Conservation (phyloP, 2,329 filamentous ascomycete genomes). For the Pseudocercospora musae region DNA sequence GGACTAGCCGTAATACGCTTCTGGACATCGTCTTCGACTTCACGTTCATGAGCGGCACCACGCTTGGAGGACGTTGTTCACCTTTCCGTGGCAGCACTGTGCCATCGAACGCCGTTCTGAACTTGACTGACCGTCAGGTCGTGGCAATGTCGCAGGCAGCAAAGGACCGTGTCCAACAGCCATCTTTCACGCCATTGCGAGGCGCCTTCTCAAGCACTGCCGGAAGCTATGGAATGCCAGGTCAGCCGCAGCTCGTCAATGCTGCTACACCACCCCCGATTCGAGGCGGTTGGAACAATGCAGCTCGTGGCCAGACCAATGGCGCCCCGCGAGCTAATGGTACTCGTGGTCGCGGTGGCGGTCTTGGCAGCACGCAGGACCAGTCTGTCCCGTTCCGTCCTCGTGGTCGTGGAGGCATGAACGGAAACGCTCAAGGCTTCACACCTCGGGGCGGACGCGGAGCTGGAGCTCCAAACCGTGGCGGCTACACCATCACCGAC, state of each 20-base stretch:
- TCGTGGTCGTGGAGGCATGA: conserved; percentile 40
- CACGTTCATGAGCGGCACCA: conserved; percentile 96
- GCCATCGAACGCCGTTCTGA: conserved; percentile 80
- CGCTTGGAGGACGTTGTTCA: conserved; percentile 82
- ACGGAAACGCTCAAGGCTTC: conserved; percentile 21
- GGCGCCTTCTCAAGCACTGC: conserved; percentile 29
- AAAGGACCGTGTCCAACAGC: conserved; percentile 28
- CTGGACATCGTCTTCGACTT: conserved; percentile 92
- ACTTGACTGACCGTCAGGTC: conserved; percentile 78
- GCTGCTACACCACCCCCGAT: conserved; percentile 57
- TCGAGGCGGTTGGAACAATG: conserved; percentile 57
- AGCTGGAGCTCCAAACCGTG: conserved; percentile 34
- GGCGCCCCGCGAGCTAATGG: conserved; percentile 27
- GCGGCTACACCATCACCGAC: conserved; percentile 48
- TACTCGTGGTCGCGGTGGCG: conserved; percentile 39
- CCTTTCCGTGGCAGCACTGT: conserved; percentile 94
- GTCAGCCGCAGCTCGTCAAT: conserved; percentile 59
- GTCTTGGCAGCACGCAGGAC: conserved; percentile 32
- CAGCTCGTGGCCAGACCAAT: conserved; percentile 48
- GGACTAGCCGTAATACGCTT: conserved; percentile 75
- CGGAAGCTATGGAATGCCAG: conserved; percentile 55
- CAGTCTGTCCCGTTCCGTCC: conserved; percentile 42
- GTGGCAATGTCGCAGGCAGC: conserved; percentile 53
- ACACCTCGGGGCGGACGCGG: conserved; percentile 29
- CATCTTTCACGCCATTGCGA: conserved; percentile 27